phyloP scores from a whole-genome alignment of 805 yeast genomes.

The Saturnispora diversa region DNA sequence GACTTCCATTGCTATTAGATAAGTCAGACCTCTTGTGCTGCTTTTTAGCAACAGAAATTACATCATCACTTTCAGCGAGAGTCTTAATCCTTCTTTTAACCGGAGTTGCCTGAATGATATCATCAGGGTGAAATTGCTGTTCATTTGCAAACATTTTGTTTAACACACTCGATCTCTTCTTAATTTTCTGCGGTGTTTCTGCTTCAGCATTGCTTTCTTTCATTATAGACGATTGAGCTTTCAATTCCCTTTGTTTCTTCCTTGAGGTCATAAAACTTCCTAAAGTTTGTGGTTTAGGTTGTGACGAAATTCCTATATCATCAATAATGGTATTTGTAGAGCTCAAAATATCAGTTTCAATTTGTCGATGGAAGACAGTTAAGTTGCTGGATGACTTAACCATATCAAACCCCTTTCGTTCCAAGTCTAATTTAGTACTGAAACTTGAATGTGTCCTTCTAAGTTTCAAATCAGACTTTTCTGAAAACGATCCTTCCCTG shows the following conservation, averaged over 20 bases:
- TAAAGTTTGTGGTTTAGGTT: background rate
- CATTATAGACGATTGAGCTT: slow-evolving; percentile 26
- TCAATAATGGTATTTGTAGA: background rate
- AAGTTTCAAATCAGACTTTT: slow-evolving; percentile 17
- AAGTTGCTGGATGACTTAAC: slow-evolving; percentile 15
- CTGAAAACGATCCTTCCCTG: slow-evolving; percentile 8
- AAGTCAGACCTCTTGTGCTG: too few species aligned
- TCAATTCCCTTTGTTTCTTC: slow-evolving; percentile 10
- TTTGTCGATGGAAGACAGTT: background rate
- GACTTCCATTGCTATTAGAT: slow-evolving; percentile 5
- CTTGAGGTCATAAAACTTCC: slow-evolving; percentile 14
- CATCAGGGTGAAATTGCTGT: slow-evolving; percentile 2
- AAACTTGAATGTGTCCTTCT: slow-evolving; percentile 23
- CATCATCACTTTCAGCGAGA: background rate
- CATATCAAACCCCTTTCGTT: slow-evolving; percentile 30
- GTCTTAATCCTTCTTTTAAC: slow-evolving; percentile 3
- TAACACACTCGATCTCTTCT: slow-evolving; percentile 3
- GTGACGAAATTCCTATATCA: background rate
- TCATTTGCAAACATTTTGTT: slow-evolving; percentile 8
- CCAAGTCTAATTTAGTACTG: slow-evolving; percentile 18
- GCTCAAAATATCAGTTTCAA: slow-evolving; percentile 1
- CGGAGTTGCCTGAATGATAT: slow-evolving; percentile 22
- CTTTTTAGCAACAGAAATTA: too few species aligned
- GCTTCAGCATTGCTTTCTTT: background rate
- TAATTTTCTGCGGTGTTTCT: background rate